Evolutionary conservation across 805 yeast genomes (phyloP).

Genomic region (Lipomyces mesembrius): DNA sequence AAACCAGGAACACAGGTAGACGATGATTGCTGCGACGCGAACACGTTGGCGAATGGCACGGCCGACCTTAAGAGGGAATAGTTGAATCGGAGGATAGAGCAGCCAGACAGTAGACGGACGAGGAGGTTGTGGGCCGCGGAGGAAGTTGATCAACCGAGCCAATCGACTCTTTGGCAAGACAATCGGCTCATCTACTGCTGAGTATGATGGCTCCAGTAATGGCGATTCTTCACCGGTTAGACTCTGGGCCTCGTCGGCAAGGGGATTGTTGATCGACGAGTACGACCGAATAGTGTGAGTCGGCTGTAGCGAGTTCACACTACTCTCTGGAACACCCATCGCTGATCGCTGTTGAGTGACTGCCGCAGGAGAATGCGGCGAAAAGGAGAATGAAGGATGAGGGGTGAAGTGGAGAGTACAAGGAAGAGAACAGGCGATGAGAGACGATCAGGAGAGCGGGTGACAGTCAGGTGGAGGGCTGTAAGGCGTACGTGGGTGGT

Average conservation of each 20-base stretch:
- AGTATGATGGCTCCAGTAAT: conserved; percentile 26
- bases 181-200: conserved; percentile 26
- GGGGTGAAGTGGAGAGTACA: conserved; percentile 4
- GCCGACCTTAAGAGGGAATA: conserved; percentile 34
- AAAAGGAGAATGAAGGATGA: conserved; percentile 8
- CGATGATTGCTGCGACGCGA: conserved; percentile 21
- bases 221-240: conserved; percentile 32
- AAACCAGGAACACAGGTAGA: conserved; percentile 36
- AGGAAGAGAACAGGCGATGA: conserved; percentile 10
- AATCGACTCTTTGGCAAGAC: conserved; percentile 33
- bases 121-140: conserved; percentile 37
- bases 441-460: background rate
- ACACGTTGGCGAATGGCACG: conserved; percentile 31
- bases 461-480: background rate
- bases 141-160: conserved; percentile 32
- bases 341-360: conserved; percentile 6
- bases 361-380: conserved; percentile 4
- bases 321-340: conserved; percentile 29
- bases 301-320: conserved; percentile 8
- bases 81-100: conserved; percentile 34
- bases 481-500: background rate
- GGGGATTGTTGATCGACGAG: conserved; percentile 28
- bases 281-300: conserved; percentile 32
- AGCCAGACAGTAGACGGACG: conserved; percentile 35
- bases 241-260: conserved; percentile 25